Base-by-base conservation (phyloP, 2,329 filamentous ascomycete species). In the Aspergillus versicolor region DNA sequence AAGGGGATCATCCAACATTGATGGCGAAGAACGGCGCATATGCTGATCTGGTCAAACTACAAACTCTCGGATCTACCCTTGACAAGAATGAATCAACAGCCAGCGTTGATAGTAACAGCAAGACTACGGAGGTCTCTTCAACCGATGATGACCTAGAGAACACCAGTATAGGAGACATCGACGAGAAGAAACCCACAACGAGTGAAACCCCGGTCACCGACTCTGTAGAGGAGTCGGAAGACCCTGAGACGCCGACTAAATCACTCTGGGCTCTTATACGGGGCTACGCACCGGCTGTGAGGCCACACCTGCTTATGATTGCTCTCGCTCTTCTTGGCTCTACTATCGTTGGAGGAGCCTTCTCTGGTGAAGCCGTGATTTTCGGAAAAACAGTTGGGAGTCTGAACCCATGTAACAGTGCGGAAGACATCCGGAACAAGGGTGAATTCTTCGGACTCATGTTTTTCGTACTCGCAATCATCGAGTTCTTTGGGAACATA, bases 401-500 rank as follows among this genome's bases (percentile, higher is more conserved):
- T 24, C 73, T 87, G 27, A 84, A 78, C 58, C 78, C 81, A 1
- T 86, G 83, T 68, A 76, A 81, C 45, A 71, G 71, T 73, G 4
- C 75, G 72, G 6, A 84, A 85, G 48, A 43, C 4, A 57, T 57
- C 44, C 73, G 77, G 3, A 76, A 75, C 13, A 67, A 72, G 19
- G 83, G 83, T 5, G 69, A 77, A 27, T 78, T 87, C 61, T 84
- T 81, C 41, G 81, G 81, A 1, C 75, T 84, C 4, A 76, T 87
- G 67, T 83, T 85, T 70, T 86, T 87, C 65, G 79, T 86, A 62
- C 75, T 88, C 3, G 84, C 82, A 2, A 76, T 82, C 37, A 76
- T 86, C 21, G 84, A 85, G 59, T 81, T 87, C 65, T 77, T 85
- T 22, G 84, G 83, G 62, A 88, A 90, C 61, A 73, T 84, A 4